Evolutionary conservation across 495 filamentous ascomycete species (phyloP).

Genomic region (Hypomontagnella monticulosa): DNA sequence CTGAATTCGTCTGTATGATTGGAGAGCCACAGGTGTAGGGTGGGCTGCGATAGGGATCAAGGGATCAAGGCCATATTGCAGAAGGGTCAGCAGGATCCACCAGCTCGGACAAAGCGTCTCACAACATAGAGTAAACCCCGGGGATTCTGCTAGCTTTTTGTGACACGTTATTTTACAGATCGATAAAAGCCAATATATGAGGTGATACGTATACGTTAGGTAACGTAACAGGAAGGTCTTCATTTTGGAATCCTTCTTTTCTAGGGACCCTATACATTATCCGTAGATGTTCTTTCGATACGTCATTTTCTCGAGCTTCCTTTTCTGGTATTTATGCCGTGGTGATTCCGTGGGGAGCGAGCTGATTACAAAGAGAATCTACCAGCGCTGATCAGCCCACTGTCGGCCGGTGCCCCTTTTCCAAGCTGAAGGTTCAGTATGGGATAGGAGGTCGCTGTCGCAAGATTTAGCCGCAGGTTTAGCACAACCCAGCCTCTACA

Average conservation of each 20-base stretch:
- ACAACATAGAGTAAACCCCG: slow-evolving; percentile 3
- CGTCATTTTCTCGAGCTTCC: slow-evolving; percentile 3
- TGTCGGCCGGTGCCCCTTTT: no score
- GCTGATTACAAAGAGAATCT: not conserved
- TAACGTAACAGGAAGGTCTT: slow-evolving; percentile 13
- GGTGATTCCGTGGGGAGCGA: not conserved
- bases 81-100: slow-evolving; percentile 27
- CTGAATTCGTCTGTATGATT: no score
- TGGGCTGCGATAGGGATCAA: no score
- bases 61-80: slow-evolving; percentile 1
- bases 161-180: slow-evolving; percentile 20
- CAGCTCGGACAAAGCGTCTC: slow-evolving; percentile 17
- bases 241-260: not conserved
- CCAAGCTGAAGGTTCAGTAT: no score
- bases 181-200: not conserved
- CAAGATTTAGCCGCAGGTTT: no score
- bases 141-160: not conserved
- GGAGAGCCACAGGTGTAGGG: no score
- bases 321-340: slow-evolving; percentile 12
- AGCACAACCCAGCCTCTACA: no score
- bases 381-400: not conserved
- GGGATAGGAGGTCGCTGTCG: no score
- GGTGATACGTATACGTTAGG: slow-evolving; percentile 1
- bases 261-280: not conserved
- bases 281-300: not conserved